Conservation (phyloP, 2,329 filamentous ascomycete genomes). For the Fusarium newnesense region DNA sequence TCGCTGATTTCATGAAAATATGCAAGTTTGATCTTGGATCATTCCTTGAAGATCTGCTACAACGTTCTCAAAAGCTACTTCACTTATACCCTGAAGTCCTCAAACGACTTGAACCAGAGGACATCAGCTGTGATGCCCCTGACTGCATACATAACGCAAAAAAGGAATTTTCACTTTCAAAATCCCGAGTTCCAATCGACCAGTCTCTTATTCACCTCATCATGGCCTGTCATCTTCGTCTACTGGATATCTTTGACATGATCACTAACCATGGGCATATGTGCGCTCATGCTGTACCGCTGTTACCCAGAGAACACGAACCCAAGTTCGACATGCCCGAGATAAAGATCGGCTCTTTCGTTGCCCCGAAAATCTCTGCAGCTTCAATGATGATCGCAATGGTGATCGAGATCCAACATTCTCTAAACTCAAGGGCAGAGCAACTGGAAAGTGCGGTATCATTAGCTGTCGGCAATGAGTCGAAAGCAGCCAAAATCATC, state of each 20-base stretch:
- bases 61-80: constrained; percentile 48
- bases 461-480: background rate
- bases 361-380: constrained; percentile 47
- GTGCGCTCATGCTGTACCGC: constrained; percentile 47
- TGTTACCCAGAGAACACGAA: constrained; percentile 42
- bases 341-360: constrained; percentile 54
- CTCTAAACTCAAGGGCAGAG: constrained; percentile 31
- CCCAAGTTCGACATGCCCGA: constrained; percentile 52
- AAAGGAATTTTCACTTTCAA: constrained; percentile 24
- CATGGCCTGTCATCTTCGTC: constrained; percentile 51
- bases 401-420: constrained; percentile 46
- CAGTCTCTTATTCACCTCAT: constrained; percentile 51
- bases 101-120: constrained; percentile 6
- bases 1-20: constrained; percentile 38
- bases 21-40: constrained; percentile 41
- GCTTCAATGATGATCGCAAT: constrained; percentile 48
- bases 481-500: constrained; percentile 38
- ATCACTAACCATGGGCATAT: constrained; percentile 46
- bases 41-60: constrained; percentile 50
- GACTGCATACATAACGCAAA: constrained; percentile 49
- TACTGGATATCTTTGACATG: constrained; percentile 51
- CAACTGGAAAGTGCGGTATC: constrained; percentile 23
- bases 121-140: constrained; percentile 43
- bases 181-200: constrained; percentile 42
- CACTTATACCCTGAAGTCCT: constrained; percentile 50